A percentile compares a stretch with the other conserved stretches of the same genome.
phyloP scores from a whole-genome alignment of 768 basidiomycete genomes.

The Mycena sanguinolenta region DNA sequence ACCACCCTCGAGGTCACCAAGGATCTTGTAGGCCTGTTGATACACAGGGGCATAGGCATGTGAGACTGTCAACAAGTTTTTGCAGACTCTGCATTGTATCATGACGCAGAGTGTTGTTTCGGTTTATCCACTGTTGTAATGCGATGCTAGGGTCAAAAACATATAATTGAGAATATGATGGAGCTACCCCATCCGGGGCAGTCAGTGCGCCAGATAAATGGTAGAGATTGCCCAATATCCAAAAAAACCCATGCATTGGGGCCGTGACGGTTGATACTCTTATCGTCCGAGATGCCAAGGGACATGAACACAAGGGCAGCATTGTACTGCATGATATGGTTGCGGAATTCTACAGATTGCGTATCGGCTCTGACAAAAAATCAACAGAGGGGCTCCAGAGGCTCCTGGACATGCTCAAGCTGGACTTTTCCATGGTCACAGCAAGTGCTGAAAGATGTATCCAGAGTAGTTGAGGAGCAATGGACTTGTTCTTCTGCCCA shows the following conservation, averaged over 20 bases:
- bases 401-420: background rate
- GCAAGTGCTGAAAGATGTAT: background rate
- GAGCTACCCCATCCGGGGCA: background rate
- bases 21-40: conserved; percentile 40
- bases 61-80: background rate
- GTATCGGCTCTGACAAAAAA: background rate
- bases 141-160: background rate
- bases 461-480: background rate
- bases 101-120: conserved; percentile 33
- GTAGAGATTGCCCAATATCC: background rate
- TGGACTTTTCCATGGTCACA: background rate
- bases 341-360: background rate
- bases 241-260: background rate
- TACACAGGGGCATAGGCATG: conserved; percentile 39
- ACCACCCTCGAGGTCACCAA: conserved; percentile 37
- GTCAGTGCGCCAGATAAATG: background rate
- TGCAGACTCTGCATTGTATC: conserved; percentile 34
- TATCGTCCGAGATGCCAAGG: background rate
- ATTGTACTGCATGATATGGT: background rate
- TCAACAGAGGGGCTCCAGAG: background rate
- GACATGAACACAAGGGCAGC: background rate
- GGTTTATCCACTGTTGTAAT: conserved; percentile 21
- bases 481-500: background rate
- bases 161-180: background rate
- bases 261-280: background rate